phyloP scores from a whole-genome alignment of 139 green algal genomes.

The Chlamydomonas schloesseri region DNA sequence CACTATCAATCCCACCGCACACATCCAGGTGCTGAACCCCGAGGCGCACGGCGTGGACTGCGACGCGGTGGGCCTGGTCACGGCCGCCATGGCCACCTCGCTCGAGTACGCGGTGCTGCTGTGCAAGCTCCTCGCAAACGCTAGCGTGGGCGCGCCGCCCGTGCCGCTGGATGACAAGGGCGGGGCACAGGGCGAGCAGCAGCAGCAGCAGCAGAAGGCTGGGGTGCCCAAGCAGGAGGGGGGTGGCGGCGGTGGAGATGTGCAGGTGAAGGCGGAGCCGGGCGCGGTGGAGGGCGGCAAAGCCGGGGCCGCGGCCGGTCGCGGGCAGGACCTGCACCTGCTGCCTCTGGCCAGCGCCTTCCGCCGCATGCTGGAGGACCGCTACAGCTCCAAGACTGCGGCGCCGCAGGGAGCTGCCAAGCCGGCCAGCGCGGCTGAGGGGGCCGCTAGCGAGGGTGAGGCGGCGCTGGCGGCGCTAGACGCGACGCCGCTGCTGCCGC shows the following conservation, averaged over 20 bases:
- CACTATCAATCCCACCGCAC: no score
- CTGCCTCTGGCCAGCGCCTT: background rate
- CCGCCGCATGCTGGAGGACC: background rate
- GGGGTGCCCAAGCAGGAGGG: no score
- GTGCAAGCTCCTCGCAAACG: constrained; percentile 23
- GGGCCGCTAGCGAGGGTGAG: background rate
- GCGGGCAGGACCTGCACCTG: background rate
- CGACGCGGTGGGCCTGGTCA: background rate
- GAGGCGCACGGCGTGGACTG: constrained; percentile 23
- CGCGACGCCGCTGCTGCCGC: background rate
- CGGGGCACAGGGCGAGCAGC: no score
- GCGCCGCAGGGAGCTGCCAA: background rate
- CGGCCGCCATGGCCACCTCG: background rate
- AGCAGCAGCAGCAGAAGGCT: no score
- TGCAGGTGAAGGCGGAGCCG: background rate
- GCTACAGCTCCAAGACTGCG: background rate
- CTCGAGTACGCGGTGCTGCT: constrained; percentile 23
- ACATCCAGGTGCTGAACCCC: constrained; percentile 9
- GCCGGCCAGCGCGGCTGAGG: background rate
- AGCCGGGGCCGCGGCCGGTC: background rate
- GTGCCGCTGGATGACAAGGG: background rate
- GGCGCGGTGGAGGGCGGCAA: background rate
- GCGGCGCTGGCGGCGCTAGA: background rate
- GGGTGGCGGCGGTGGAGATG: no score
- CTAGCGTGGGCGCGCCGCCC: background rate